Percentiles rank a stretch among this genome's conserved stretches.
These are phyloP conservation scores for Panellus pusillus DNA, from an alignment of 768 basidiomycete species.

Conservation along the genomic window DNA sequence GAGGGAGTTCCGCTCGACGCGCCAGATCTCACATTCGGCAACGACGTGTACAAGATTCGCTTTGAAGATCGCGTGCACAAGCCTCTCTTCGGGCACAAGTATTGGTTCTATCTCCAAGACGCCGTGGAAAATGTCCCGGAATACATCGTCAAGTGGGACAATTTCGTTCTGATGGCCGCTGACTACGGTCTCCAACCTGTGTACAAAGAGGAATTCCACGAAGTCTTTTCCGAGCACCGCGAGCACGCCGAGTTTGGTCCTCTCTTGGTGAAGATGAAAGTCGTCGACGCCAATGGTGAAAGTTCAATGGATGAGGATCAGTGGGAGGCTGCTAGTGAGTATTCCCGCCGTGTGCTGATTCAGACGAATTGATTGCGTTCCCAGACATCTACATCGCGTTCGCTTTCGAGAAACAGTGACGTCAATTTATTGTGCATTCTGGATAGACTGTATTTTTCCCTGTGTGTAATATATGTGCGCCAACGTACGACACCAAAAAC, in stretches of 20 bases:
- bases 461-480: background rate
- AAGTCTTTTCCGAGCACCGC: conserved; percentile 81
- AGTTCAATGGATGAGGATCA: conserved; percentile 94
- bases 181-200: conserved; percentile 74
- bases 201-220: conserved; percentile 89
- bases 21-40: conserved; percentile 80
- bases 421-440: too few relatives aligned
- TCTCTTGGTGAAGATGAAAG: conserved; percentile 89
- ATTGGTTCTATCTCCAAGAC: conserved; percentile 90
- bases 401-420: conserved; percentile 74
- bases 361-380: conserved; percentile 7
- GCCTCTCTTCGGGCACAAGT: conserved; percentile 84
- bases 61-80: conserved; percentile 71
- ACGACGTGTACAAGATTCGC: conserved; percentile 84
- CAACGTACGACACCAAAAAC: background rate
- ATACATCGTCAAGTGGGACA: conserved; percentile 95
- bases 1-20: conserved; percentile 64
- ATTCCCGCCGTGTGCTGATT: background rate
- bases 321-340: conserved; percentile 98
- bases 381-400: conserved; percentile 93
- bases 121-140: conserved; percentile 98
- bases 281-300: conserved; percentile 81
- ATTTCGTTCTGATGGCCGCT: conserved; percentile 83
- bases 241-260: conserved; percentile 77
- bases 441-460: background rate